Percentiles rank a stretch among this genome's conserved stretches.
Evolutionary conservation across 116 monocot genomes (phyloP).

Genomic region (Zostera marina): DNA sequence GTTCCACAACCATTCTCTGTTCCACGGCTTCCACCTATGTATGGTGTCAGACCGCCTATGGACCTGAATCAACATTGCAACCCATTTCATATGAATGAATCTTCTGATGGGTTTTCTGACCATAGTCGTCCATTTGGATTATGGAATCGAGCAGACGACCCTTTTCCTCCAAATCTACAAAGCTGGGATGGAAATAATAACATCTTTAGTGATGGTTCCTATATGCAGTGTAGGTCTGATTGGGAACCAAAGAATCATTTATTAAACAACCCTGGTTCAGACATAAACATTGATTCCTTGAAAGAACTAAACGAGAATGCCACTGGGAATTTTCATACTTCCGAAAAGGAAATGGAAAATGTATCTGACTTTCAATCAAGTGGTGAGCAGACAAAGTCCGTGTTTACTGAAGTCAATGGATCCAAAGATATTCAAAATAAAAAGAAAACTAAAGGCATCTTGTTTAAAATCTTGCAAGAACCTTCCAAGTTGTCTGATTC

Average conservation of each 20-base stretch:
- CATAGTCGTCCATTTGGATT: conserved; percentile 48
- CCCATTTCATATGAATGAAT: conserved; percentile 44
- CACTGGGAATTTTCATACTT: background rate
- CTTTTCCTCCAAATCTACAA: conserved; percentile 31
- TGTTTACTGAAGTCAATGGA: conserved; percentile 16
- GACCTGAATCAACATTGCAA: conserved; percentile 33
- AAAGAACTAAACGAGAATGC: conserved; percentile 21
- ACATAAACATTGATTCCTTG: conserved; percentile 23
- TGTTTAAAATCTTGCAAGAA: conserved; percentile 3
- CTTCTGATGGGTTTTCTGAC: conserved; percentile 28
- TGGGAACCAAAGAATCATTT: conserved; percentile 43
- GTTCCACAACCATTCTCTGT: conserved; percentile 32
- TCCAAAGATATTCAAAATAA: conserved; percentile 10
- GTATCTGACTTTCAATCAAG: conserved; percentile 2
- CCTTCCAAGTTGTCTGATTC: conserved; percentile 13
- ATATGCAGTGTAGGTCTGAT: conserved; percentile 28
- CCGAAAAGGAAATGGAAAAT: conserved; percentile 6
- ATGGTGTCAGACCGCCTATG: conserved; percentile 48
- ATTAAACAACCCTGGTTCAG: conserved; percentile 25
- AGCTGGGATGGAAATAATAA: conserved; percentile 40
- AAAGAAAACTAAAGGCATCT: conserved; percentile 11
- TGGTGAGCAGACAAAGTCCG: conserved; percentile 9
- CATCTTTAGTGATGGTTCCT: conserved; percentile 34
- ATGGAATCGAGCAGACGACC: conserved; percentile 31
- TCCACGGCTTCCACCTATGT: conserved; percentile 46